phyloP scores from a whole-genome alignment of 768 basidiomycete genomes.

The Pisolithus orientalis region DNA sequence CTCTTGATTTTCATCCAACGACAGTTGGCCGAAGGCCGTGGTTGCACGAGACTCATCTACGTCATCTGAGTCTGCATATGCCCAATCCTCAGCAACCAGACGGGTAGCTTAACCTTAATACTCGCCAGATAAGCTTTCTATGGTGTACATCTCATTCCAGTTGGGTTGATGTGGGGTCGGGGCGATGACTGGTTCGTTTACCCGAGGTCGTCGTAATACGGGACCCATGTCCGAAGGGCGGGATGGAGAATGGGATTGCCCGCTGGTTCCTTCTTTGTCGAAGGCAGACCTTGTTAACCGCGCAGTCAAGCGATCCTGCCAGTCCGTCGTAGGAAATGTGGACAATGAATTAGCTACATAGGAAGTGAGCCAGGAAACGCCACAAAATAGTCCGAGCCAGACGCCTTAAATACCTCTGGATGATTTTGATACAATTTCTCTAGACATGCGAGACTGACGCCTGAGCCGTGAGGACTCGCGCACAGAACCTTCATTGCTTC shows the following conservation, averaged over 20 bases:
- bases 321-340: conserved; percentile 63
- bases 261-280: conserved; percentile 1
- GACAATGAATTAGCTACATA: conserved; percentile 49
- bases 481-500: conserved; percentile 44
- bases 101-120: background rate
- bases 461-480: conserved; percentile 57
- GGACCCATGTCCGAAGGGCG: conserved; percentile 30
- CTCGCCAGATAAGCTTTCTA: conserved; percentile 37
- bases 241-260: conserved; percentile 11
- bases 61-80: conserved; percentile 29
- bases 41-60: conserved; percentile 37
- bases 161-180: conserved; percentile 28
- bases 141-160: conserved; percentile 57
- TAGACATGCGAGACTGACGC: conserved; percentile 68
- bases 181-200: conserved; percentile 23
- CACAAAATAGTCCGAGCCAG: conserved; percentile 3
- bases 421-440: conserved; percentile 79
- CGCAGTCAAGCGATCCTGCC: conserved; percentile 68
- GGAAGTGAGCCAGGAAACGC: conserved; percentile 2
- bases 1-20: conserved; percentile 72
- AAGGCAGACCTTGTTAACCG: conserved; percentile 35
- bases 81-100: conserved; percentile 13
- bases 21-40: conserved; percentile 62
- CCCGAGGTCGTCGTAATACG: conserved; percentile 41
- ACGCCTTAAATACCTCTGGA: conserved; percentile 37